Evolutionary conservation across 306 rosid species (phyloP).

Genomic region (Psophocarpus tetragonolobus): DNA sequence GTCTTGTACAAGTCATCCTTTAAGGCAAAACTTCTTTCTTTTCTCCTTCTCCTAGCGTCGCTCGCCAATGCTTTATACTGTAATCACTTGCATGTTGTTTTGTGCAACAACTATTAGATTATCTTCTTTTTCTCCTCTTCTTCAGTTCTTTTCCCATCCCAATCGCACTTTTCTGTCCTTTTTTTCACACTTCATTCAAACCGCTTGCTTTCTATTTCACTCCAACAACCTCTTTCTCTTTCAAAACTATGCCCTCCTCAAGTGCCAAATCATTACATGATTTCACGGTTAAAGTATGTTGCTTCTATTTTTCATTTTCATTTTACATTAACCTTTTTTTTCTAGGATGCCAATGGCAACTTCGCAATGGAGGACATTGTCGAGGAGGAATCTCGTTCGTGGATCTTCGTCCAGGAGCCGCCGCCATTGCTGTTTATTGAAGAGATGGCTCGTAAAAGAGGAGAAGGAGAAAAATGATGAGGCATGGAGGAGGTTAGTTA

Average conservation of each 20-base stretch:
- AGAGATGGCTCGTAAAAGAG: too few relatives aligned
- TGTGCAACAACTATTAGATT: not conserved
- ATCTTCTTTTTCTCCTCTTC: slow-evolving; percentile 19
- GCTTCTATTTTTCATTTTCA: not conserved
- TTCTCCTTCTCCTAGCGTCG: too few relatives aligned
- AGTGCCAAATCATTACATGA: slow-evolving; percentile 50
- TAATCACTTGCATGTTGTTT: slow-evolving; percentile 39
- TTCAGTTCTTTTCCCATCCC: not conserved
- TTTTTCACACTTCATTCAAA: slow-evolving; percentile 25
- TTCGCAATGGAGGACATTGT: too few relatives aligned
- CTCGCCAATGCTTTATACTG: slow-evolving; percentile 50
- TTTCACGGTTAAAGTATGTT: slow-evolving; percentile 67
- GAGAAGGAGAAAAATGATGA: too few relatives aligned
- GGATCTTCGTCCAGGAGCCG: too few relatives aligned
- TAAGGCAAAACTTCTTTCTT: too few relatives aligned
- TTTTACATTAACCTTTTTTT: not conserved
- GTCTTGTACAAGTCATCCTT: too few relatives aligned
- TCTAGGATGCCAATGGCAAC: slow-evolving; percentile 90
- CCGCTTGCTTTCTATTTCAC: not conserved
- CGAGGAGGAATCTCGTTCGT: too few relatives aligned
- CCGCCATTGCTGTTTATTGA: too few relatives aligned
- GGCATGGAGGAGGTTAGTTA: too few relatives aligned
- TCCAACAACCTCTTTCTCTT: too few relatives aligned
- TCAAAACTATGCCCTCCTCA: slow-evolving; percentile 64
- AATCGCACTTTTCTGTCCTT: not conserved